Evolutionary conservation across 495 filamentous ascomycete species (phyloP), one percentile per base, ranked within the genome.

Genomic region (Aspergillus cavernicola): DNA sequence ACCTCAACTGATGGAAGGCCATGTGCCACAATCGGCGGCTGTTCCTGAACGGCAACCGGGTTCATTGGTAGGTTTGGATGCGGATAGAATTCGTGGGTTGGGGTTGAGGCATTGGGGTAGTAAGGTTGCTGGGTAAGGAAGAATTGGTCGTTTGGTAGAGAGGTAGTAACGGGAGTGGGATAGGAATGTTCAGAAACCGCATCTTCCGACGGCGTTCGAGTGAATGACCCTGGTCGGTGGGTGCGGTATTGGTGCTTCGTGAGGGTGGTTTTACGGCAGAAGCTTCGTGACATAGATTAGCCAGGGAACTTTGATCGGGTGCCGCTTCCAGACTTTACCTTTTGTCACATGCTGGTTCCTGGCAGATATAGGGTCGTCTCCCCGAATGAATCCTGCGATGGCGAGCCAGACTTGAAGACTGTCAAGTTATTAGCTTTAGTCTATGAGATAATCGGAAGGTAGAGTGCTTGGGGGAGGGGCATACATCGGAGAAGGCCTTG

Each of bases 381-480:
- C 90, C 88, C 11, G 87, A 91, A 61, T 95, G 90, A 40, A 92
- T 92, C 32, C 90, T 82, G 31, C 90, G 85, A 73, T 95, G 90
- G 43, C 90, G 80, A 37, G 90, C 89, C 36, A 95, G 71, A 79
- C 87, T 91, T 18, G 90, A 95, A 13, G 90, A 95, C 90, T 93
- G 40, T 4, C 16, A 10, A 26, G 35, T 10, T 9, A 38, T 54
- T 26, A 54, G 41, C 29, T 47, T 47, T 24, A 13, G 5, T 2
- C n/a, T 6, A 37, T n/a, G 24, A 41, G 50, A 48, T 43, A 18
- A 22, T 44, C n/a, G 13, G 26, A 57, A 24, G 26, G 18, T 36
- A 19, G 38, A 24, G 31, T 33, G 12, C 4, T 33, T 3, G n/a
- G n/a, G n/a, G n/a, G n/a, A n/a, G n/a, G 24, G 24, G 74, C 84